Evolutionary conservation across 805 yeast species (phyloP), one percentile per base, ranked within the genome.

Genomic region (Sugiyamaella marilandica): DNA sequence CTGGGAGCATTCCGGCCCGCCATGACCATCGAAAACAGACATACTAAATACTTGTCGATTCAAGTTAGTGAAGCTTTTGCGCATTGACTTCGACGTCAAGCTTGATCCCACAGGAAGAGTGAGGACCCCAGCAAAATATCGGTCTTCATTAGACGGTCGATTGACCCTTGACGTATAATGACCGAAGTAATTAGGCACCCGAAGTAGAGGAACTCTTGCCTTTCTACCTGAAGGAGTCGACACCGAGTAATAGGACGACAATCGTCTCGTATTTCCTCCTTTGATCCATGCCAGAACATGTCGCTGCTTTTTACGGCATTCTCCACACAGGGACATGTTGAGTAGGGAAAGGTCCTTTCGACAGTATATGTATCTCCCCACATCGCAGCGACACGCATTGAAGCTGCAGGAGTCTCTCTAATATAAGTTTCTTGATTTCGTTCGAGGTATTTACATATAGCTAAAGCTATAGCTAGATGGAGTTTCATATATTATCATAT

Each of bases 21-120:
- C 99, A 70, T 94, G 99, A 9, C 99, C 99, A 70, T 94, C 99
- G 67, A 87, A 90, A 1, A 94, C 77, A 45, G 81, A 80, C 62
- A 87, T 83, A 59, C 80, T 81, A 70, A 92, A 86, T 16, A 83
- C 81, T 48, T 71, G 65, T 26, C 68, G 64, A 3, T 46, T 49
- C n/a, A 18, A 41, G 3, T 46, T 35, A 16, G 43, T 13, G 33
- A 43, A 21, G 16, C 48, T 35, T 56, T 47, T 37, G 45, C 54
- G 51, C 55, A 16, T 52, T 2, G 47, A 45, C 43, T 59, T 52
- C 2, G 70, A 66, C 39, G 61, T 56, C 49, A 60, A 36, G 36
- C 68, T 56, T 32, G 66, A 49, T 24, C 62, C 55, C 24, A 61
- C 53, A 0, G 81, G 82, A 26, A 81, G 63, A 13, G 73, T 69